Percentiles rank a stretch among this genome's conserved stretches.
phyloP scores from a whole-genome alignment of 345 rosid genomes.

The Gynandropsis gynandra region DNA sequence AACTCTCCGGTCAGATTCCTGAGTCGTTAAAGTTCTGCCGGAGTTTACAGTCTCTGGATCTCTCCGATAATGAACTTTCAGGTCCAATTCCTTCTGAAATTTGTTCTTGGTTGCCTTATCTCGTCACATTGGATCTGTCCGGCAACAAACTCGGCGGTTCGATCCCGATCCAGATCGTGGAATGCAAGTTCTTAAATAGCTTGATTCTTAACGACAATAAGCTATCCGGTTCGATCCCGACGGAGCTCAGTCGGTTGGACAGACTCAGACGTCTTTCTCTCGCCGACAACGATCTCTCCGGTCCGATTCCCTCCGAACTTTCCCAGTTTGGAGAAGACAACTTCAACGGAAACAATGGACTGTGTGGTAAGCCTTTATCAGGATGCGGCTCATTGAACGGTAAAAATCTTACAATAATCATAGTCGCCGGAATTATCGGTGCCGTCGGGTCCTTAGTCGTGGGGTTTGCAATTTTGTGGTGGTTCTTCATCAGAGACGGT shows the following conservation, averaged over 20 bases:
- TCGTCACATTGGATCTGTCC: constrained; percentile 54
- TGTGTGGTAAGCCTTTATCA: constrained; percentile 49
- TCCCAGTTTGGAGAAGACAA: constrained; percentile 25
- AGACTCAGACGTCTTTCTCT: constrained; percentile 43
- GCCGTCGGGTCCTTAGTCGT: constrained; percentile 39
- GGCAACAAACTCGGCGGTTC: constrained; percentile 39
- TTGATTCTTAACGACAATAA: constrained; percentile 34
- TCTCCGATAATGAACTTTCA: constrained; percentile 44
- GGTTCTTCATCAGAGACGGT: constrained; percentile 41
- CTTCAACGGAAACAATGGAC: constrained; percentile 34
- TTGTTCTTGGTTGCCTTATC: constrained; percentile 52
- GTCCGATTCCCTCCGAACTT: constrained; percentile 44
- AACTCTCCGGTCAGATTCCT: constrained; percentile 54
- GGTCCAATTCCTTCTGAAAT: constrained; percentile 51
- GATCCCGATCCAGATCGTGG: constrained; percentile 41
- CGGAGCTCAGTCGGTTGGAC: constrained; percentile 38
- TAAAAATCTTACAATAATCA: constrained; percentile 36
- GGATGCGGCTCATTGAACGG: constrained; percentile 48
- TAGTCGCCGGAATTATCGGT: constrained; percentile 47
- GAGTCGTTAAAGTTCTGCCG: constrained; percentile 49
- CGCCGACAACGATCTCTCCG: constrained; percentile 40
- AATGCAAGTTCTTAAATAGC: constrained; percentile 47
- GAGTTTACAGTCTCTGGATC: constrained; percentile 43
- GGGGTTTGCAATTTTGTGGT: constrained; percentile 49
- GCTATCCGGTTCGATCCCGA: constrained; percentile 50